Evolutionary conservation across 805 yeast species (phyloP).

Genomic region (Candida piceae): DNA sequence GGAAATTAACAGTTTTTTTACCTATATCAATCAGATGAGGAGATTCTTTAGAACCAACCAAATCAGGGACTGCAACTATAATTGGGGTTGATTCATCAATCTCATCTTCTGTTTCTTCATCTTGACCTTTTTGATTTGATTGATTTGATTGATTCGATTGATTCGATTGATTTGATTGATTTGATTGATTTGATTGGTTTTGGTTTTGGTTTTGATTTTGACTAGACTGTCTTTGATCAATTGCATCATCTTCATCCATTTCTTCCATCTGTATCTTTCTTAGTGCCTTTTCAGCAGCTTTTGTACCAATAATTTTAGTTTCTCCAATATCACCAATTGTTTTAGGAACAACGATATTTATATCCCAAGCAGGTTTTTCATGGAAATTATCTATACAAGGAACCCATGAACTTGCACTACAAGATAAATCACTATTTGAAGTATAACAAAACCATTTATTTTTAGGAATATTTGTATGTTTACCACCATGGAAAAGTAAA

Average conservation of each 20-base stretch:
- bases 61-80: conserved; percentile 66
- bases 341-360: conserved; percentile 80
- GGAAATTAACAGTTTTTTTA: conserved; percentile 71
- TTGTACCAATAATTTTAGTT: conserved; percentile 38
- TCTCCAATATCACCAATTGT: conserved; percentile 67
- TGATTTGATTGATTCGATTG: too few species aligned
- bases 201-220: conserved; percentile 8
- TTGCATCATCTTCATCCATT: conserved; percentile 34
- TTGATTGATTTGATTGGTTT: too few species aligned
- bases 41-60: conserved; percentile 56
- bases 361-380: conserved; percentile 89
- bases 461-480: conserved; percentile 38
- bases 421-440: conserved; percentile 66
- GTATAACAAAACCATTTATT: conserved; percentile 83
- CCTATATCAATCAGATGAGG: conserved; percentile 73
- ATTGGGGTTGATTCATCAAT: conserved; percentile 45
- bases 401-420: conserved; percentile 93
- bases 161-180: too few species aligned
- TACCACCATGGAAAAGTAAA: conserved; percentile 64
- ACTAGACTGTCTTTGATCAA: conserved; percentile 12
- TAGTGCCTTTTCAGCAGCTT: conserved; percentile 28
- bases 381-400: conserved; percentile 90
- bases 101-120: conserved; percentile 42
- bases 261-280: conserved; percentile 24
- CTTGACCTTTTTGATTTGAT: conserved; percentile 31